Evolutionary conservation across 83 land plant species (phyloP).

Genomic region (Picea engelmannii): DNA sequence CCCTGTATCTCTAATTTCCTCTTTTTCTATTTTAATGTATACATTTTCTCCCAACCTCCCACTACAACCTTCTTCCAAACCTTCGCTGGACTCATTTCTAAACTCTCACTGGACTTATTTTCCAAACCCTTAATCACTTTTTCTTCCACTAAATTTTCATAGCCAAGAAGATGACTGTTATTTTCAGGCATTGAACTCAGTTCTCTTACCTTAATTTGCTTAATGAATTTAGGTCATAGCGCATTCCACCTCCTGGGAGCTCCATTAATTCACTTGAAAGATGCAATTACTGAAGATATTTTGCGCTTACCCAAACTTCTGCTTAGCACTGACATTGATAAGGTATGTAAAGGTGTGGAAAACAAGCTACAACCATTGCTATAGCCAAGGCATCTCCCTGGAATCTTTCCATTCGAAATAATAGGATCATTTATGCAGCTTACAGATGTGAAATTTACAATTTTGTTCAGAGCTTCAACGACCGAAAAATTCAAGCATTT

Average conservation of each 20-base stretch:
- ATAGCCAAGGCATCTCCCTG: not conserved
- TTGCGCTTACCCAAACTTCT: not conserved
- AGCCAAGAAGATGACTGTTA: not conserved
- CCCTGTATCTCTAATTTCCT: slow-evolving; percentile 13
- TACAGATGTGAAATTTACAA: not conserved
- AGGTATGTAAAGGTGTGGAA: not conserved
- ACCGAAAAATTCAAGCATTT: not conserved
- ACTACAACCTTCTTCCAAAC: not conserved
- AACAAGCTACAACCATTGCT: not conserved
- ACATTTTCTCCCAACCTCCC: not conserved
- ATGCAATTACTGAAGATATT: not conserved
- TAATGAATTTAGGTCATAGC: slow-evolving; percentile 40
- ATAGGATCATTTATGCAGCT: not conserved
- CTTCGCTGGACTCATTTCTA: not conserved
- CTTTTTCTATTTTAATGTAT: no score
- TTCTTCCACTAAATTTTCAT: not conserved
- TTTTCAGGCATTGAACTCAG: not conserved
- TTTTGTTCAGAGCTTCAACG: not conserved
- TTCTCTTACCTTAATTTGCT: slow-evolving; percentile 20
- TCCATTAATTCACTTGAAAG: not conserved
- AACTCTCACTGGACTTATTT: slow-evolving; percentile 4
- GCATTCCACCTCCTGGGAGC: slow-evolving; percentile 31
- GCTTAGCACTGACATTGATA: not conserved
- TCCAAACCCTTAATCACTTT: not conserved
- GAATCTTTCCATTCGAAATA: not conserved